Evolutionary conservation across 441 rosid genomes (phyloP).

Genomic region (Bocquillonia castaneifolia): DNA sequence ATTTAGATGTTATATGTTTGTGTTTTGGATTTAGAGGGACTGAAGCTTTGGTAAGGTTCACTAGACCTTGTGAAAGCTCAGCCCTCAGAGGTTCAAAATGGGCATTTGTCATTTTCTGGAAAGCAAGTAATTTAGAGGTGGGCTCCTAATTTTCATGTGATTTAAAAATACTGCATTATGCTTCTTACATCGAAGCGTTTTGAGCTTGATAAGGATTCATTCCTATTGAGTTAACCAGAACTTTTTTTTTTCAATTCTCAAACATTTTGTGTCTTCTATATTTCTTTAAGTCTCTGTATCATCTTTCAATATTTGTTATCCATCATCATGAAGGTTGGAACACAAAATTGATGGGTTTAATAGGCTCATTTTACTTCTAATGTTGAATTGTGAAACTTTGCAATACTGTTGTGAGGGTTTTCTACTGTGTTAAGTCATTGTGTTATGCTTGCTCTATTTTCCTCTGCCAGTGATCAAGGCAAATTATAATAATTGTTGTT

Average conservation of each 20-base stretch:
- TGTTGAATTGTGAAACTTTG: neutral
- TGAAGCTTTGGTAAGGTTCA: slow-evolving; percentile 97
- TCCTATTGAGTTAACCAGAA: neutral
- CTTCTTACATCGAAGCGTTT: neutral
- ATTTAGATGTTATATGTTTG: slow-evolving; percentile 1
- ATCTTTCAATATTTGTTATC: too few relatives aligned
- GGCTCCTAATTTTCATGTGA: slow-evolving; percentile 35
- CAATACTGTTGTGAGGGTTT: neutral
- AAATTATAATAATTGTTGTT: too few relatives aligned
- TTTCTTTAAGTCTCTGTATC: too few relatives aligned
- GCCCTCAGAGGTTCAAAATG: slow-evolving; percentile 47
- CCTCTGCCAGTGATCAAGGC: too few relatives aligned
- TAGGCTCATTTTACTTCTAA: neutral
- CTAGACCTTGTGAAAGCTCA: slow-evolving; percentile 80
- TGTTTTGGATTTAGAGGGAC: slow-evolving; percentile 49
- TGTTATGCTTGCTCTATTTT: too few relatives aligned
- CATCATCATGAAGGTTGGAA: neutral
- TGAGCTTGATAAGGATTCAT: neutral
- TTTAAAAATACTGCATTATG: slow-evolving; percentile 12
- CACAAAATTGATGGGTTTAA: neutral
- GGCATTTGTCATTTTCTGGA: slow-evolving; percentile 48
- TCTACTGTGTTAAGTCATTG: neutral
- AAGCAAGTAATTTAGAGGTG: slow-evolving; percentile 88
- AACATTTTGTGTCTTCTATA: too few relatives aligned
- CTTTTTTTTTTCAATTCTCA: too few relatives aligned